These are phyloP conservation scores for Zygotorulaspora sp. DNA, from an alignment of 805 yeast genomes.

Conservation along the genomic window DNA sequence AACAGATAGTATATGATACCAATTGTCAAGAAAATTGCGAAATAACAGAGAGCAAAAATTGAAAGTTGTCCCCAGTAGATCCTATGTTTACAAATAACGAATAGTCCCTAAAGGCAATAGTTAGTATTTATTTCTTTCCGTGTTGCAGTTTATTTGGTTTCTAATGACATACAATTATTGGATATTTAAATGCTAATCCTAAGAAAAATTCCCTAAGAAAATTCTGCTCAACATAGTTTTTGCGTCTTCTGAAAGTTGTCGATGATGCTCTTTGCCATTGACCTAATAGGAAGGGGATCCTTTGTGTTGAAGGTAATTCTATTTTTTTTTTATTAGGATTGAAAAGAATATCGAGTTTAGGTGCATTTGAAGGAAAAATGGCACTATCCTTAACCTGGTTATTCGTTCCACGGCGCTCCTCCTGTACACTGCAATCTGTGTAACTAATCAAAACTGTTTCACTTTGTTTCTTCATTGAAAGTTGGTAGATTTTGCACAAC, in stretches of 20 bases:
- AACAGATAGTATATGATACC: slow-evolving; percentile 24
- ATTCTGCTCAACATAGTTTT: slow-evolving; percentile 8
- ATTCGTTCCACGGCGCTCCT: not conserved
- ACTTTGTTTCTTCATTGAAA: slow-evolving; percentile 3
- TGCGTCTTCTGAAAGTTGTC: slow-evolving; percentile 3
- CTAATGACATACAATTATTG: slow-evolving; percentile 22
- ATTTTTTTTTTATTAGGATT: not conserved
- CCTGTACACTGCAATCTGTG: not conserved
- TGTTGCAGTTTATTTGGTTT: too few species aligned
- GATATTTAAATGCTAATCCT: slow-evolving; percentile 19
- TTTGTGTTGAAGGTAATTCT: not conserved
- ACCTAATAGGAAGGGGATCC: not conserved
- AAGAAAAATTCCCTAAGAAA: slow-evolving; percentile 15
- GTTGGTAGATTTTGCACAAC: too few species aligned
- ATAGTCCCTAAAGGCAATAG: slow-evolving; percentile 33
- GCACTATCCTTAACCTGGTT: not conserved
- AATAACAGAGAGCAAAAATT: slow-evolving; percentile 24
- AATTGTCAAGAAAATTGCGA: slow-evolving; percentile 21
- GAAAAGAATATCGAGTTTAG: too few species aligned
- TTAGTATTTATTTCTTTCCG: too few species aligned
- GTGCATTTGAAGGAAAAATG: not conserved
- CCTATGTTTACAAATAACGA: slow-evolving; percentile 21
- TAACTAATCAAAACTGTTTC: slow-evolving; percentile 3
- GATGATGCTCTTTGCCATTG: not conserved
- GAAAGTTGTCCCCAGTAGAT: slow-evolving; percentile 30